Evolutionary conservation across 176 grass and related monocot species (phyloP).

Genomic region (Oryza nivara): DNA sequence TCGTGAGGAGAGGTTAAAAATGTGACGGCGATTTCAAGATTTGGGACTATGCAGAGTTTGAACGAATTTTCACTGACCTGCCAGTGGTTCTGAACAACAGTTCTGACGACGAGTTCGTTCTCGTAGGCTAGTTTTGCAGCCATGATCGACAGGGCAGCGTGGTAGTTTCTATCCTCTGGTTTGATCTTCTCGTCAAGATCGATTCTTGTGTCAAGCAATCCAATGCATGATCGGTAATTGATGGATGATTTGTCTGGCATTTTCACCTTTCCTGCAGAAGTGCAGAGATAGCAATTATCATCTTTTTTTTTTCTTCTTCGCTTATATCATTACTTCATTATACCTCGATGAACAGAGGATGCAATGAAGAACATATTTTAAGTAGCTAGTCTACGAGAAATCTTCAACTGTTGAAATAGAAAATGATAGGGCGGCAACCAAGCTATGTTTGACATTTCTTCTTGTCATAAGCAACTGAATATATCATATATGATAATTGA

Average conservation of each 20-base stretch:
- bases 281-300: conserved; percentile 34
- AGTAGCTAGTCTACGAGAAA: background rate
- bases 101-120: conserved; percentile 55
- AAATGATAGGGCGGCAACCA: background rate
- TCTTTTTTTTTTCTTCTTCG: background rate
- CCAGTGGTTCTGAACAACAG: conserved; percentile 56
- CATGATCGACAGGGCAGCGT: conserved; percentile 77
- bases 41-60: background rate
- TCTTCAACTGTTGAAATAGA: background rate
- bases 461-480: conserved; percentile 24
- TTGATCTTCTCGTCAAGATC: conserved; percentile 68
- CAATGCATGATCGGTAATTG: conserved; percentile 56
- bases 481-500: background rate
- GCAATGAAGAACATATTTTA: background rate
- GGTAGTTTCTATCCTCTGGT: conserved; percentile 51
- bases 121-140: conserved; percentile 81
- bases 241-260: conserved; percentile 55
- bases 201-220: conserved; percentile 62
- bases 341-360: background rate
- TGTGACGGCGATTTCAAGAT: background rate
- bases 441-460: background rate
- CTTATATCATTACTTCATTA: background rate
- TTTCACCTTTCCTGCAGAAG: conserved; percentile 52
- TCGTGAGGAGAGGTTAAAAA: background rate
- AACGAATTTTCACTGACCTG: conserved; percentile 34